Evolutionary conservation across 148 eudicot species (phyloP).

Genomic region (Rhododendron molle): DNA sequence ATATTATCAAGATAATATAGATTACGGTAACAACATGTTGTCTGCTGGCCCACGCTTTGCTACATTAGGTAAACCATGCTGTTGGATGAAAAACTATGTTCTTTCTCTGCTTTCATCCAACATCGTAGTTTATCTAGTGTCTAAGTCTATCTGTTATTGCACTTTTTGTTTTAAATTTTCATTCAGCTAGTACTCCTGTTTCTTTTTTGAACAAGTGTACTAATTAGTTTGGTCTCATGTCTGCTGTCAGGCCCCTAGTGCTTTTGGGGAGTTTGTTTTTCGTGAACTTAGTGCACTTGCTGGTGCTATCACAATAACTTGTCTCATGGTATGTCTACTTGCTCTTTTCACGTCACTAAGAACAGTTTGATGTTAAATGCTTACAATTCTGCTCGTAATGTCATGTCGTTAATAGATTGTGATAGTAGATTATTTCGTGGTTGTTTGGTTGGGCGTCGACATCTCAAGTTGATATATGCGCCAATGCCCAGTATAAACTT

Average conservation of each 20-base stretch:
- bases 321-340: constrained; percentile 69
- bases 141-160: not conserved
- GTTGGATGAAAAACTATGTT: not conserved
- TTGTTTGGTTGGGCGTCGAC: not conserved
- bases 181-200: not conserved
- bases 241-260: constrained; percentile 53
- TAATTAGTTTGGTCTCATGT: not conserved
- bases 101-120: not conserved
- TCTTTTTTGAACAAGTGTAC: not conserved
- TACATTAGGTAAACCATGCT: not conserved
- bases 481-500: not conserved
- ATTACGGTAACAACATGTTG: not conserved
- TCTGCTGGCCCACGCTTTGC: not conserved
- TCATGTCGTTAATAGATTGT: not conserved
- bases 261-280: constrained; percentile 51
- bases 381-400: constrained; percentile 4
- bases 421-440: not conserved
- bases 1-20: not conserved
- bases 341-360: not conserved
- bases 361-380: not conserved
- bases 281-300: constrained; percentile 78
- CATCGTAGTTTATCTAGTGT: not conserved
- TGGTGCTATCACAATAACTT: constrained; percentile 88
- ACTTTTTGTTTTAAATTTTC: not conserved
- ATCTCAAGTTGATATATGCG: not conserved